phyloP scores from a whole-genome alignment of 108 stramenopile species.

The Fistulifera pelliculosa region DNA sequence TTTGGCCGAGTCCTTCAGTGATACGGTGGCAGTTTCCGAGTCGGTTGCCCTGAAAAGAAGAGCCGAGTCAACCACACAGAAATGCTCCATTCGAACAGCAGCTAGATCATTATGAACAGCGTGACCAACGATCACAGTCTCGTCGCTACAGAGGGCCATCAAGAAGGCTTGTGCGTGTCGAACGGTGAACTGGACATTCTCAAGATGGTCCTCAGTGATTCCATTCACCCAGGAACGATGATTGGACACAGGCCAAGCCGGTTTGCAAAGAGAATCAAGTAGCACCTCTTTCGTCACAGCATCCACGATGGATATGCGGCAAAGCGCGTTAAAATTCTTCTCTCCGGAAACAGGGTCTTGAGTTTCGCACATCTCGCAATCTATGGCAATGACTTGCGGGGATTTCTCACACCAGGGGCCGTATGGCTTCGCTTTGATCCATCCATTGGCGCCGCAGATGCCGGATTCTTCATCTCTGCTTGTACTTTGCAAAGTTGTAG shows the following conservation, averaged over 20 bases:
- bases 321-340: conserved; percentile 72
- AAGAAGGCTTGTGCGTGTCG: conserved; percentile 91
- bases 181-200: conserved; percentile 80
- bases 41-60: conserved; percentile 64
- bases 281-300: conserved; percentile 74
- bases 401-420: conserved; percentile 64
- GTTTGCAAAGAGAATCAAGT: conserved; percentile 91
- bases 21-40: conserved; percentile 31
- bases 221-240: conserved; percentile 89
- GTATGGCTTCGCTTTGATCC: conserved; percentile 72
- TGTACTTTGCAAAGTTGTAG: conserved; percentile 46
- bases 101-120: conserved; percentile 88
- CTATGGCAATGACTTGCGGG: conserved; percentile 90
- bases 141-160: conserved; percentile 81
- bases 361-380: conserved; percentile 98
- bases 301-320: conserved; percentile 87
- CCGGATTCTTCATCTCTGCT: conserved; percentile 30
- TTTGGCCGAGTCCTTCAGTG: conserved; percentile 64
- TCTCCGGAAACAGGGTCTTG: conserved; percentile 77
- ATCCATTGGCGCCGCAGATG: conserved; percentile 20
- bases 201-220: conserved; percentile 70
- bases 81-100: conserved; percentile 80
- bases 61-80: conserved; percentile 79
- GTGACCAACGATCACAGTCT: conserved; percentile 91
- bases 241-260: conserved; percentile 84